A percentile compares a stretch with the other conserved stretches of the same genome.
Evolutionary conservation across 2,329 filamentous ascomycete genomes (phyloP).

Genomic region (Cryphonectria parasitica): DNA sequence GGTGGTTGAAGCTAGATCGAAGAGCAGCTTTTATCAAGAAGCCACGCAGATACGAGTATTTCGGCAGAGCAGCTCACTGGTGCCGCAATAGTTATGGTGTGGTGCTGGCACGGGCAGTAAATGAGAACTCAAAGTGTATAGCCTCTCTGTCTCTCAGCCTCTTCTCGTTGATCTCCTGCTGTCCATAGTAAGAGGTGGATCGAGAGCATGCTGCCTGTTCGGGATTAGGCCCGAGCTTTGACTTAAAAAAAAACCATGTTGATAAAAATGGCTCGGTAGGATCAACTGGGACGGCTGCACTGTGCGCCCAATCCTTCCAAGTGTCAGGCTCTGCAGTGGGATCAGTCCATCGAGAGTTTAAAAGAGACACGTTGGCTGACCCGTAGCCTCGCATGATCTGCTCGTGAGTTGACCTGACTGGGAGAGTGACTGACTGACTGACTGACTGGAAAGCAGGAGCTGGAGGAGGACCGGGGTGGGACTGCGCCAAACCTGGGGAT

Average conservation of each 20-base stretch:
- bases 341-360: constrained; percentile 1
- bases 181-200: neutral
- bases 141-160: neutral
- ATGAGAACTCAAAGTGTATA: neutral
- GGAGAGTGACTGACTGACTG: neutral
- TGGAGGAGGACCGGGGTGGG: neutral
- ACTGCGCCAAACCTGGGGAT: constrained; percentile 10
- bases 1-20: neutral
- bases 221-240: constrained; percentile 5
- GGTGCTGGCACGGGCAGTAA: neutral
- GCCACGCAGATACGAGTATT: neutral
- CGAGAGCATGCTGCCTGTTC: neutral
- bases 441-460: neutral
- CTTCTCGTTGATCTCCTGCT: neutral
- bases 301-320: neutral
- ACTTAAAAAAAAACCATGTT: neutral
- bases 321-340: constrained; percentile 7
- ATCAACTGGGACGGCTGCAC: neutral
- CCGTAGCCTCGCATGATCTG: constrained; percentile 13
- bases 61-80: neutral
- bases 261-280: constrained; percentile 15
- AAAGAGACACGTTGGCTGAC: neutral
- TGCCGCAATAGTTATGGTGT: neutral
- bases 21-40: neutral
- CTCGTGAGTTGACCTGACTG: neutral